Percentiles rank a stretch among this genome's conserved stretches.
These are phyloP conservation scores for Asterophora lycoperdoides DNA, from an alignment of 768 basidiomycete genomes.

Conservation along the genomic window DNA sequence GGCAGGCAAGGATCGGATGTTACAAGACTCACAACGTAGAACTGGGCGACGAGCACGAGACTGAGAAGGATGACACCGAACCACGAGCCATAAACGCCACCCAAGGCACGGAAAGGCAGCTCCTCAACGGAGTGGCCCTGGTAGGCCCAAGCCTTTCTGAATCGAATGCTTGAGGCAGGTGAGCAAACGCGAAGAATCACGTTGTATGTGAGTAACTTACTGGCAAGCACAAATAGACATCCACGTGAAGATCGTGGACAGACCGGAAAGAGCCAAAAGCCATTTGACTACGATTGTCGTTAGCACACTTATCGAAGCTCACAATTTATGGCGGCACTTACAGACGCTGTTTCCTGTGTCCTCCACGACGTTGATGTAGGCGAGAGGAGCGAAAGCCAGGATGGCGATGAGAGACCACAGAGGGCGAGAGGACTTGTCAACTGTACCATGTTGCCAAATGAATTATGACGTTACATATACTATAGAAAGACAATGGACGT, in stretches of 20 bases:
- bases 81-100: slow-evolving; percentile 43
- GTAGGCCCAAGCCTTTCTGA: slow-evolving; percentile 39
- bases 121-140: slow-evolving; percentile 44
- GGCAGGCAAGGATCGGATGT: not conserved
- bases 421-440: slow-evolving; percentile 45
- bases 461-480: not conserved
- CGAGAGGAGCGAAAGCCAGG: slow-evolving; percentile 35
- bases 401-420: slow-evolving; percentile 37
- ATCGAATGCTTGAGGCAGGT: slow-evolving; percentile 32
- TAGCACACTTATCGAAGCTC: not conserved
- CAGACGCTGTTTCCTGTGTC: slow-evolving; percentile 36
- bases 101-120: slow-evolving; percentile 40
- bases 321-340: slow-evolving; percentile 17
- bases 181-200: not conserved
- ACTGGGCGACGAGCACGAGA: slow-evolving; percentile 41
- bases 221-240: slow-evolving; percentile 43
- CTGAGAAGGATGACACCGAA: slow-evolving; percentile 38
- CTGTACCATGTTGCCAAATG: slow-evolving; percentile 11
- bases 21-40: slow-evolving; percentile 36
- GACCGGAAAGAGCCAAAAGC: slow-evolving; percentile 43
- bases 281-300: slow-evolving; percentile 30
- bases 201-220: slow-evolving; percentile 20
- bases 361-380: slow-evolving; percentile 34
- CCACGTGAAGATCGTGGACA: slow-evolving; percentile 46
- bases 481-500: not conserved